Percentiles rank a stretch among this genome's conserved stretches.
Evolutionary conservation across 495 filamentous ascomycete genomes (phyloP).

Genomic region (Aspergillus avenaceus): DNA sequence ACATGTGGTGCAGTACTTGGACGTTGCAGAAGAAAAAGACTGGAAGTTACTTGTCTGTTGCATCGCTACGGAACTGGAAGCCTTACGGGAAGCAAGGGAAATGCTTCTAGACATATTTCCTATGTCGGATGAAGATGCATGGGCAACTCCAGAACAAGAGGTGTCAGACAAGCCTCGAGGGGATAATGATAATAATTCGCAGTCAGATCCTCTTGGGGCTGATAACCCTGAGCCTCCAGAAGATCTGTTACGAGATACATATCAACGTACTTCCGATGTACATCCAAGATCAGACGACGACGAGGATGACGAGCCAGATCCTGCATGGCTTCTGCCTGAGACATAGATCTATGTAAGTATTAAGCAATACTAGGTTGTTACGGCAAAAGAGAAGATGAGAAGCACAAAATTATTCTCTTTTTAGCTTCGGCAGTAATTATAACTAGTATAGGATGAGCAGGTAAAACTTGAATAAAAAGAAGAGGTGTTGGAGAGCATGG

Average conservation of each 20-base stretch:
- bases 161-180: neutral
- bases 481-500: too few relatives aligned
- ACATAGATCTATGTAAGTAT: constrained; percentile 6
- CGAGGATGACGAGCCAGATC: constrained; percentile 47
- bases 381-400: too few relatives aligned
- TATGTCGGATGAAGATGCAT: constrained; percentile 21
- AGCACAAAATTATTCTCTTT: too few relatives aligned
- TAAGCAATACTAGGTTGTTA: too few relatives aligned
- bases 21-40: constrained; percentile 45
- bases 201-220: constrained; percentile 19
- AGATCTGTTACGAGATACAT: constrained; percentile 34
- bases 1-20: constrained; percentile 33
- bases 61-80: constrained; percentile 84
- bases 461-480: too few relatives aligned
- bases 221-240: constrained; percentile 37
- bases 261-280: constrained; percentile 18
- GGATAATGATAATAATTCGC: constrained; percentile 3
- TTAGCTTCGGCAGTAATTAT: too few relatives aligned
- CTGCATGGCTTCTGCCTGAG: constrained; percentile 43
- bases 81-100: constrained; percentile 64
- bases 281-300: constrained; percentile 35
- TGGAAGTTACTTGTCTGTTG: constrained; percentile 91
- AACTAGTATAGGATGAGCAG: too few relatives aligned
- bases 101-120: constrained; percentile 56
- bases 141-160: constrained; percentile 8